These are phyloP conservation scores for Penicillium aurantiogriseum DNA, from an alignment of 2,329 filamentous ascomycete species.

Conservation along the genomic window DNA sequence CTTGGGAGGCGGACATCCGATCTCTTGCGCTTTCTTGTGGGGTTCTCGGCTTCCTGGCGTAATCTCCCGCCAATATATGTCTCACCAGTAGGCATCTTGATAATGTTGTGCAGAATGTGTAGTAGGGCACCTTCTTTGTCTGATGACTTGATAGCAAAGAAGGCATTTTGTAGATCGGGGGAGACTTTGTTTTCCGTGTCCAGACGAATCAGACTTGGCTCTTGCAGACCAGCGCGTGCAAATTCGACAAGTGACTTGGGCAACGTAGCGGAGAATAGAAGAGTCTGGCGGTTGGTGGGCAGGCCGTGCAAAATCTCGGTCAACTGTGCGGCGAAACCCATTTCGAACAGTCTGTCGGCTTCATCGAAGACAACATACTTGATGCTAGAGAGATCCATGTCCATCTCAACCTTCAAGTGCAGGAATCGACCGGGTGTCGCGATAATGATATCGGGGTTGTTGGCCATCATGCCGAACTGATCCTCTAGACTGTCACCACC, in stretches of 20 bases:
- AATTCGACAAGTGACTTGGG: conserved; percentile 96
- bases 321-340: conserved; percentile 94
- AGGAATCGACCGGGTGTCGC: conserved; percentile 95
- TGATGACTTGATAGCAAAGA: conserved; percentile 86
- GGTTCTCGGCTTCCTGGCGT: conserved; percentile 48
- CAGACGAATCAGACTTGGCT: conserved; percentile 83
- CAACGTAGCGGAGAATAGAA: conserved; percentile 92
- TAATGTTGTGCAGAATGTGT: conserved; percentile 85
- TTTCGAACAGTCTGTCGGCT: conserved; percentile 94
- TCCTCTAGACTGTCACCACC: conserved; percentile 95
- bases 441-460: conserved; percentile 95
- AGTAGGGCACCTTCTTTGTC: conserved; percentile 93
- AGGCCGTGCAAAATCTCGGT: conserved; percentile 89
- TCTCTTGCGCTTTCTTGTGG: conserved; percentile 49
- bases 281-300: conserved; percentile 78
- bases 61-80: conserved; percentile 52
- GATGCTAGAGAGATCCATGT: conserved; percentile 82
- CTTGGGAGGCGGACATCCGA: conserved; percentile 50
- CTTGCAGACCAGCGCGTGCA: conserved; percentile 85
- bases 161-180: conserved; percentile 90
- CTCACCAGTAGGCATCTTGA: conserved; percentile 76
- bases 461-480: conserved; percentile 87
- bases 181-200: conserved; percentile 96
- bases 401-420: conserved; percentile 97
- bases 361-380: conserved; percentile 97